These are phyloP conservation scores for Aspergillus neotritici DNA, from an alignment of 2,329 filamentous ascomycete genomes.

Conservation along the genomic window DNA sequence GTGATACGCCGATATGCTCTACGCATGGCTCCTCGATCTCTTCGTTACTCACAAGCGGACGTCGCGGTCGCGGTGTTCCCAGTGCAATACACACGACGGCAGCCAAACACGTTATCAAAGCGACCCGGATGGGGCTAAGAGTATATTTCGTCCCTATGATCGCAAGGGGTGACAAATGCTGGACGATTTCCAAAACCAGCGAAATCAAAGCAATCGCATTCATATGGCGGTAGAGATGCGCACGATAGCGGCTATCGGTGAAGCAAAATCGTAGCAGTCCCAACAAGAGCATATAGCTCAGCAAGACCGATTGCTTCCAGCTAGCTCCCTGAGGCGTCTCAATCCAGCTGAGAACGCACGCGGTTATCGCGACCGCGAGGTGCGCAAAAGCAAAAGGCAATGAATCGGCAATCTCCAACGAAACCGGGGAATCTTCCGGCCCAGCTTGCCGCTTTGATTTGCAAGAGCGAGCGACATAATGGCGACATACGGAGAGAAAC, in stretches of 20 bases:
- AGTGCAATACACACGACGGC: conserved; percentile 13
- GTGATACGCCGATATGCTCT: conserved; percentile 13
- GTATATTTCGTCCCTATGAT: conserved; percentile 20
- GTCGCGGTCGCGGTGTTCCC: conserved; percentile 16
- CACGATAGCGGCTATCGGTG: conserved; percentile 7
- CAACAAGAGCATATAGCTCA: conserved; percentile 22
- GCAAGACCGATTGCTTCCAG: conserved; percentile 18
- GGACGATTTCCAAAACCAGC: conserved; percentile 17
- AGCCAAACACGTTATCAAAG: conserved; percentile 14
- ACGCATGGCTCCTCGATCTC: conserved; percentile 12
- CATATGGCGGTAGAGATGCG: conserved; percentile 20
- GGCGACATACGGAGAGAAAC: conserved; percentile 9
- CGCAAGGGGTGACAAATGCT: conserved; percentile 19
- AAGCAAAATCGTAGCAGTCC: conserved; percentile 15
- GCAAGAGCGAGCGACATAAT: conserved; percentile 4
- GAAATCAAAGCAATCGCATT: conserved; percentile 16
- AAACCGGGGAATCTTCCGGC: conserved; percentile 1
- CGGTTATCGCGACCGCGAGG: conserved; percentile 9
- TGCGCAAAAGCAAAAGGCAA: conserved; percentile 15
- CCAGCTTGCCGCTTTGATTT: conserved; percentile 2
- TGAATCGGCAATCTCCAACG: conserved; percentile 1
- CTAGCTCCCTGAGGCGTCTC: conserved; percentile 3
- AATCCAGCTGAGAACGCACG: conserved; percentile 15
- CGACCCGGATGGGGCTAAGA: conserved; percentile 13
- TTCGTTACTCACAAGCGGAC: conserved; percentile 9